Conservation (phyloP, 768 basidiomycete genomes). For the Tylopilus subfusipes region DNA sequence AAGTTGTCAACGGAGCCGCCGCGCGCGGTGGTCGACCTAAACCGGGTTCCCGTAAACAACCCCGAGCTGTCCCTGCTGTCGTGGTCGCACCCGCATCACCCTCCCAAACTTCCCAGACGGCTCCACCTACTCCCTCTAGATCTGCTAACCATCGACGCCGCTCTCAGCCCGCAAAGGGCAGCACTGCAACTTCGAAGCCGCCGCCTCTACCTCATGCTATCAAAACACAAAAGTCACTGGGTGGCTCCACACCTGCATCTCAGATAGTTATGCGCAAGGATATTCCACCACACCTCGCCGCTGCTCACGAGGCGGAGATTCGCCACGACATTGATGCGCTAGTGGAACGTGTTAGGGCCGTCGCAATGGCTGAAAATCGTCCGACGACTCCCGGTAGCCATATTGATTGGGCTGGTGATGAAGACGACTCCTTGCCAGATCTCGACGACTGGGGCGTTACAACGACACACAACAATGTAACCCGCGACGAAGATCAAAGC, state of each 20-base stretch:
- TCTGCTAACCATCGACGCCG: slow-evolving; percentile 49
- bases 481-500: slow-evolving; percentile 25
- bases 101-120: slow-evolving; percentile 18
- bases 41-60: slow-evolving; percentile 18
- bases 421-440: slow-evolving; percentile 76
- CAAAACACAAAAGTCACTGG: slow-evolving; percentile 35
- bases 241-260: slow-evolving; percentile 18
- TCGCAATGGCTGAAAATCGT: slow-evolving; percentile 65
- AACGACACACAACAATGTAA: slow-evolving; percentile 35
- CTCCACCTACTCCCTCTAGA: slow-evolving; percentile 37
- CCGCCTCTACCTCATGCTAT: slow-evolving; percentile 16
- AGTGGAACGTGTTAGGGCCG: slow-evolving; percentile 71
- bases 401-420: slow-evolving; percentile 88
- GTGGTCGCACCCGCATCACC: slow-evolving; percentile 24
- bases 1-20: slow-evolving; percentile 16
- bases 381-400: slow-evolving; percentile 73
- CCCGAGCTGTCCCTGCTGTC: slow-evolving; percentile 21
- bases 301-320: slow-evolving; percentile 42
- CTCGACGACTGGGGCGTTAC: slow-evolving; percentile 82
- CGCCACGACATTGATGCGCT: slow-evolving; percentile 69
- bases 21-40: slow-evolving; percentile 25
- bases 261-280: slow-evolving; percentile 45
- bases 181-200: slow-evolving; percentile 15
- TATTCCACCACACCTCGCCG: slow-evolving; percentile 53
- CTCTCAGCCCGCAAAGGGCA: slow-evolving; percentile 36